A percentile compares a stretch with the other conserved stretches of the same genome.
These are phyloP conservation scores for Boletus subcaerulescens DNA, from an alignment of 768 basidiomycete species.

Conservation along the genomic window DNA sequence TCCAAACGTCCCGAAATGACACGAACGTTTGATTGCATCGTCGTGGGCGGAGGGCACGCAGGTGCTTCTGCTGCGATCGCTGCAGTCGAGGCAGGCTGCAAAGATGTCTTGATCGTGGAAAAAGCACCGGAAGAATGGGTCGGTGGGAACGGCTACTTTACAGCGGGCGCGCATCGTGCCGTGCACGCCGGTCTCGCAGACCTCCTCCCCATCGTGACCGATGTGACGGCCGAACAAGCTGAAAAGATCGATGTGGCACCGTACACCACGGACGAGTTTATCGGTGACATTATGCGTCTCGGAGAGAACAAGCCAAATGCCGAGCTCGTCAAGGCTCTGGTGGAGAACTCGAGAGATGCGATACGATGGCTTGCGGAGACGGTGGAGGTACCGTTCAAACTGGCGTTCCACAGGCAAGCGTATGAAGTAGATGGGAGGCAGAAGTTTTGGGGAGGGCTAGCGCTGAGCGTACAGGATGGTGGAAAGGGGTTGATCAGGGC, in stretches of 20 bases:
- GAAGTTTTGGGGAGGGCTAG: constrained; percentile 72
- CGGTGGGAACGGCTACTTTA: constrained; percentile 73
- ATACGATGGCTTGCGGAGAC: constrained; percentile 54
- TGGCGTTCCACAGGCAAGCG: constrained; percentile 66
- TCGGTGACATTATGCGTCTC: constrained; percentile 59
- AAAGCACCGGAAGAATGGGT: constrained; percentile 62
- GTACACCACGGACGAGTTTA: constrained; percentile 54
- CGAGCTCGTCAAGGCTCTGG: constrained; percentile 49
- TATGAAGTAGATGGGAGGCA: constrained; percentile 60
- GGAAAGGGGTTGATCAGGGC: constrained; percentile 66
- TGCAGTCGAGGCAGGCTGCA: constrained; percentile 57
- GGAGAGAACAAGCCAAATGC: constrained; percentile 49
- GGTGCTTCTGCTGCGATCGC: constrained; percentile 64
- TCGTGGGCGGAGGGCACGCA: constrained; percentile 66
- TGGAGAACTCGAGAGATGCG: constrained; percentile 53
- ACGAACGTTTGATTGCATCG: constrained; percentile 48
- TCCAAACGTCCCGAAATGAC: constrained; percentile 7
- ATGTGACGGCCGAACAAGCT: constrained; percentile 42
- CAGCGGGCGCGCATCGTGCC: constrained; percentile 65
- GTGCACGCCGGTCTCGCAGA: constrained; percentile 60
- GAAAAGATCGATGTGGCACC: constrained; percentile 53
- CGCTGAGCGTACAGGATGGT: constrained; percentile 57
- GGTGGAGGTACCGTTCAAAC: constrained; percentile 50
- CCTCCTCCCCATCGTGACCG: constrained; percentile 52
- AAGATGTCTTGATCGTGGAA: constrained; percentile 60